Evolutionary conservation across 495 filamentous ascomycete species (phyloP).

Genomic region (Acidiella bohemica): DNA sequence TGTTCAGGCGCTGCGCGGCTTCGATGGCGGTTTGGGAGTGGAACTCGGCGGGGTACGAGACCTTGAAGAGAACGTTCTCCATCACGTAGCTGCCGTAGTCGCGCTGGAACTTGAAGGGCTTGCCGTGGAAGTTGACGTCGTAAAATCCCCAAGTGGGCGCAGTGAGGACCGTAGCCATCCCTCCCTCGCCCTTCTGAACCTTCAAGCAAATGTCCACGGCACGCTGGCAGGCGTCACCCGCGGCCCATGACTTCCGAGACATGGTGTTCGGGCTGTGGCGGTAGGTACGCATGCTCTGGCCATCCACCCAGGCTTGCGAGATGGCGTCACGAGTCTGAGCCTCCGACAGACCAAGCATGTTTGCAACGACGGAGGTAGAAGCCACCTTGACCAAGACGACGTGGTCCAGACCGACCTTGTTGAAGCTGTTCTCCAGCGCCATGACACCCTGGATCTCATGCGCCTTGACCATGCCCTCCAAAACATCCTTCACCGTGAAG

Average conservation of each 20-base stretch:
- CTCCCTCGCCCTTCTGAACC: constrained; percentile 81
- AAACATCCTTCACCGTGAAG: constrained; percentile 72
- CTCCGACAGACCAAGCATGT: constrained; percentile 82
- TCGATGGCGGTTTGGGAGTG: constrained; percentile 98
- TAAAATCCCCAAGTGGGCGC: constrained; percentile 97
- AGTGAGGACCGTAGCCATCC: constrained; percentile 81
- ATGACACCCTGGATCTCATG: constrained; percentile 98
- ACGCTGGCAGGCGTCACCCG: constrained; percentile 91
- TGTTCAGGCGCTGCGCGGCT: constrained; percentile 74
- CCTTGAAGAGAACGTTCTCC: constrained; percentile 99
- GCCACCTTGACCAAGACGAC: constrained; percentile 97
- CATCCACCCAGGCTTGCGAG: constrained; percentile 94
- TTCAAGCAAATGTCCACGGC: constrained; percentile 91
- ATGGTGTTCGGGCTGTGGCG: constrained; percentile 96
- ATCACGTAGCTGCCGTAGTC: constrained; percentile 97
- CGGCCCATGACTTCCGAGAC: constrained; percentile 98
- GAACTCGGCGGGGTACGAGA: constrained; percentile 97
- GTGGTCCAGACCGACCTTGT: constrained; percentile 95
- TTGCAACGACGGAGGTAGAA: constrained; percentile 81
- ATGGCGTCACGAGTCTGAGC: constrained; percentile 88
- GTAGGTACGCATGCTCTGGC: constrained; percentile 91
- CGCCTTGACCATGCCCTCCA: constrained; percentile 98
- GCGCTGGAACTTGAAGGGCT: constrained; percentile 90
- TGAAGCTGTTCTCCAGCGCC: constrained; percentile 93
- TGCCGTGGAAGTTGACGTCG: constrained; percentile 90